Percentiles rank a stretch among this genome's conserved stretches.
These are phyloP conservation scores for Panus rudis DNA, from an alignment of 768 basidiomycete genomes.

Conservation along the genomic window DNA sequence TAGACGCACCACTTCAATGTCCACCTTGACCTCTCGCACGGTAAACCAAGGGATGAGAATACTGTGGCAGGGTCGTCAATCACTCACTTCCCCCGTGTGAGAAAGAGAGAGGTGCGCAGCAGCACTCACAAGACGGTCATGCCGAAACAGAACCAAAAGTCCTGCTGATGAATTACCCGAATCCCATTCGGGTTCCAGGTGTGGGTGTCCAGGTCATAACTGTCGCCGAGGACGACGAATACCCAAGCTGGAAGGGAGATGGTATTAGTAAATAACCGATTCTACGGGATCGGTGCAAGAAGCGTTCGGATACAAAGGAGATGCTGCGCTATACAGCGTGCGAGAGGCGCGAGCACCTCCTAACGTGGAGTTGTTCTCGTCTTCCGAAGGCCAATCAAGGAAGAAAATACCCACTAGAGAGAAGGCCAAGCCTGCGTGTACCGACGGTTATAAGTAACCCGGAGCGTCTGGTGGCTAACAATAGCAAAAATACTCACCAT, in stretches of 20 bases:
- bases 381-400: conserved; percentile 1
- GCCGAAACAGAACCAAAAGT: conserved; percentile 35
- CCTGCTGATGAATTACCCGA: conserved; percentile 31
- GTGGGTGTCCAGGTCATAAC: conserved; percentile 28
- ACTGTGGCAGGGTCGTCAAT: conserved; percentile 12
- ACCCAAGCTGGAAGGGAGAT: conserved; percentile 25
- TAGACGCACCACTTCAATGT: conserved; percentile 33
- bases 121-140: conserved; percentile 34
- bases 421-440: conserved; percentile 23
- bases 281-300: conserved; percentile 7
- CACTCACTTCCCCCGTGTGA: background rate
- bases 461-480: conserved; percentile 11
- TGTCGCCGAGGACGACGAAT: conserved; percentile 36
- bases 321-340: conserved; percentile 3
- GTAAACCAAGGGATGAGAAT: conserved; percentile 35
- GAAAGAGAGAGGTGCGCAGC: background rate
- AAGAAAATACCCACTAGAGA: conserved; percentile 21
- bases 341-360: conserved; percentile 2
- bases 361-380: conserved; percentile 8
- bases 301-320: background rate
- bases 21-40: conserved; percentile 32
- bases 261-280: conserved; percentile 1
- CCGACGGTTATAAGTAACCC: conserved; percentile 12
- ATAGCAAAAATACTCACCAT: conserved; percentile 24
- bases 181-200: conserved; percentile 27